phyloP scores from a whole-genome alignment of 306 rosid species.

The Heteromeles arbutifolia region DNA sequence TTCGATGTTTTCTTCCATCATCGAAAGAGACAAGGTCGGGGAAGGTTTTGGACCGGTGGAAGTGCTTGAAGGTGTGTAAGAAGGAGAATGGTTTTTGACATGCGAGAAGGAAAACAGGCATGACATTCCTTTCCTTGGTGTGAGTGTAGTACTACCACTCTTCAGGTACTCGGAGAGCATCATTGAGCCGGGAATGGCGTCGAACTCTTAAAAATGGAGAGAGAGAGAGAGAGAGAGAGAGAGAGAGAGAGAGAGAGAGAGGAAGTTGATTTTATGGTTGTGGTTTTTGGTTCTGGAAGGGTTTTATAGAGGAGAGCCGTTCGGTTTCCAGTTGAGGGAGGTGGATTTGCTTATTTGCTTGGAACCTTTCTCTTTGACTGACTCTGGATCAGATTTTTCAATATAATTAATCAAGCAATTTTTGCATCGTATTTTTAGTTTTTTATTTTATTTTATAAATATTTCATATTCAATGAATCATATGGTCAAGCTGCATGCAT shows the following conservation, averaged over 20 bases:
- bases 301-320: conserved; percentile 13
- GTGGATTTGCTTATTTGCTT: conserved; percentile 8
- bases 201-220: background rate
- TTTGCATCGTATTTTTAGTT: background rate
- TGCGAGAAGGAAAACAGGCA: conserved; percentile 24
- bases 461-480: background rate
- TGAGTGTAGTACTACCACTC: background rate
- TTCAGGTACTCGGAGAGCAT: conserved; percentile 14
- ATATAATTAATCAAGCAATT: background rate
- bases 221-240: background rate
- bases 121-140: conserved; percentile 13
- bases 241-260: background rate
- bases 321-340: conserved; percentile 3
- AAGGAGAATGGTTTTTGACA: conserved; percentile 16
- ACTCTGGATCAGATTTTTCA: background rate
- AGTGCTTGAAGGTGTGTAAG: conserved; percentile 13
- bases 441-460: background rate
- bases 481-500: background rate
- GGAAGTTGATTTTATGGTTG: background rate
- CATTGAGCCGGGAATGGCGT: background rate
- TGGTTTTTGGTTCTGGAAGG: background rate
- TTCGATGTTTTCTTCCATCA: conserved; percentile 32
- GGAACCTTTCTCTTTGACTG: conserved; percentile 12
- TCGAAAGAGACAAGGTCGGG: conserved; percentile 1
- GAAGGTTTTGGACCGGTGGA: background rate